Evolutionary conservation across 192 early-diverging fungal species (phyloP).

Genomic region (Entomortierella parvispora): DNA sequence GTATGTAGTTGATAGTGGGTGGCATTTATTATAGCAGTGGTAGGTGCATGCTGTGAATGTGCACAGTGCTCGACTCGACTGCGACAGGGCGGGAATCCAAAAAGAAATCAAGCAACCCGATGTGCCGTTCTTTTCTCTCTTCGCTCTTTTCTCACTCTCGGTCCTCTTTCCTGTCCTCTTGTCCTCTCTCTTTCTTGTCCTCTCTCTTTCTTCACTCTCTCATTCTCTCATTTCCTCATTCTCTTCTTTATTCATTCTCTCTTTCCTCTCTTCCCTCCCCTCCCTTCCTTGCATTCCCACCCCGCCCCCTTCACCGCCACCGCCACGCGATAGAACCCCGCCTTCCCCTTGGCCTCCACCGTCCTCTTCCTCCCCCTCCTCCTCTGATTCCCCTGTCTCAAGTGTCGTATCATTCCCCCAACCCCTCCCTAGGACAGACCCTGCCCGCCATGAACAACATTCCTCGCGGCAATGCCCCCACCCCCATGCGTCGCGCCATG

Average conservation of each 20-base stretch:
- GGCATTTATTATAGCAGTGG: too few relatives aligned
- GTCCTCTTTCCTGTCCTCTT: background rate
- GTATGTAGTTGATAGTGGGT: too few relatives aligned
- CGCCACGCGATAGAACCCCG: too few relatives aligned
- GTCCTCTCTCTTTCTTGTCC: background rate
- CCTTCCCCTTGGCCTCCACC: too few relatives aligned
- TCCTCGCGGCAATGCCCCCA: constrained; percentile 29
- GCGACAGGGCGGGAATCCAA: too few relatives aligned
- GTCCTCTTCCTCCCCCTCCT: too few relatives aligned
- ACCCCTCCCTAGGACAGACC: background rate
- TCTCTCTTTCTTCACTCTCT: constrained; percentile 1
- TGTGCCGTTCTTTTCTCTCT: constrained; percentile 2
- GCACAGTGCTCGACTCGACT: too few relatives aligned
- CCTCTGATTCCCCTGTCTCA: too few relatives aligned
- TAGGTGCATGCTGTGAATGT: too few relatives aligned
- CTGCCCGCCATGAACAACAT: constrained; percentile 18
- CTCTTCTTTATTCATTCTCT: background rate
- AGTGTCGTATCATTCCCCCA: too few relatives aligned
- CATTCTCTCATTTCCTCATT: background rate
- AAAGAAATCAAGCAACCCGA: too few relatives aligned
- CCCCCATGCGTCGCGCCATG: constrained; percentile 23
- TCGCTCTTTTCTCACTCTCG: background rate
- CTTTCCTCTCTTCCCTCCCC: background rate
- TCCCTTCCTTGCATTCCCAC: background rate
- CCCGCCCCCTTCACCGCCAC: background rate